Evolutionary conservation across 306 rosid genomes (phyloP), one percentile per base, ranked within the genome.

Genomic region (Lathyrus tuberosus): DNA sequence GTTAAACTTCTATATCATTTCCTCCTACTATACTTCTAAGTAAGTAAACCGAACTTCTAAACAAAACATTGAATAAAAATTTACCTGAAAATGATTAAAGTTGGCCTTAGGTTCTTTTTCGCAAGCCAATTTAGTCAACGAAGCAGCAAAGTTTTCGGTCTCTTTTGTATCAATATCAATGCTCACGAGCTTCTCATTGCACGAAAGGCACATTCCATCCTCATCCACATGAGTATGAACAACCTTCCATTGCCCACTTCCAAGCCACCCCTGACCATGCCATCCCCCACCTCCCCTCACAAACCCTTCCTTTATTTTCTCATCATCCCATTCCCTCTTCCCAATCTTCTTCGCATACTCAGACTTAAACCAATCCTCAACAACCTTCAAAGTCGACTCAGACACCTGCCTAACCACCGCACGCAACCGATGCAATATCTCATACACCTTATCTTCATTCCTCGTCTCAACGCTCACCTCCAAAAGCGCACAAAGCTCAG

Each of bases 251-350:
- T 57, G 53, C 78, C 99, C 99, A 54, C 82, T 84, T 63, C 99
- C 96, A 44, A 94, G 86, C 97, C 99, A 94, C 60, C 99, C 97
- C 18, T 87, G 86, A 58, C 99, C 96, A 79, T 91, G 99, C 97
- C 99, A 95, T 57, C 99, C 99, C 65, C 97, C 99, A 75, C 97
- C 99, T 60, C 92, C 91, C 53, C 40, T 76, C 56, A 15, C 70
- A 66, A 85, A 47, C 67, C 90, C 95, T 72, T 89, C 80, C 69
- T 46, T 82, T 69, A 91, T 81, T 62, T 76, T 79, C 6, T 54
- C 58, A 68, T 40, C 83, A 79, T 91, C 90, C 99, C 96, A 86
- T 14, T n/a, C 22, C 73, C 81, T 78, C 71, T 44, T 62, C 78
- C 97, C 95, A 46, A 78, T 69, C 68, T 53, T 76, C 0, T 51